Conservation (phyloP, 108 stramenopile species). For the Nitzschia putrida region DNA sequence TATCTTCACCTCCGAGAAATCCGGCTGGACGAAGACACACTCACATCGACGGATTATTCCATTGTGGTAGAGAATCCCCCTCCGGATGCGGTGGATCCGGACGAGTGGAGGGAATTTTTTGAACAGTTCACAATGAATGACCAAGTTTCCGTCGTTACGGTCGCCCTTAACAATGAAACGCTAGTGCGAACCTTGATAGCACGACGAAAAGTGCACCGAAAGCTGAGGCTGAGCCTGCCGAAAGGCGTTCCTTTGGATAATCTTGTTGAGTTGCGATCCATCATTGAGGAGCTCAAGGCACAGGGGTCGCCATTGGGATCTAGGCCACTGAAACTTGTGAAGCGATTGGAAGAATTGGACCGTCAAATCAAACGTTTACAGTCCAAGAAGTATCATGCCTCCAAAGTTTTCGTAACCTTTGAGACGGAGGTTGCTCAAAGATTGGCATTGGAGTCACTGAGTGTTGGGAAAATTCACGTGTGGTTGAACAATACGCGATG, state of each 20-base stretch:
- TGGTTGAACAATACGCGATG: conserved; percentile 4
- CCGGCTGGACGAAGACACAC: conserved; percentile 79
- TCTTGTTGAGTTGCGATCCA: conserved; percentile 58
- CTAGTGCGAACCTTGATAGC: conserved; percentile 69
- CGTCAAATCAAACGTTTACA: conserved; percentile 65
- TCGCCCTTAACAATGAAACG: conserved; percentile 83
- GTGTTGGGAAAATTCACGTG: conserved; percentile 58
- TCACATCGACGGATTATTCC: conserved; percentile 92
- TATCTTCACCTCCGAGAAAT: not conserved
- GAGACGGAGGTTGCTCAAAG: conserved; percentile 83
- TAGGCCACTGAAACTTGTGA: conserved; percentile 56
- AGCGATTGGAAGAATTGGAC: conserved; percentile 27
- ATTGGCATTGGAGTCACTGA: conserved; percentile 59
- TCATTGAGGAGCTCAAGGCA: conserved; percentile 56
- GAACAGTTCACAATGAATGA: conserved; percentile 54
- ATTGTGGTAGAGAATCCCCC: conserved; percentile 77
- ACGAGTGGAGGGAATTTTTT: conserved; percentile 86
- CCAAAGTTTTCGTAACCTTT: conserved; percentile 84
- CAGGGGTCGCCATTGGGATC: conserved; percentile 40
- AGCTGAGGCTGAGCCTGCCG: conserved; percentile 60
- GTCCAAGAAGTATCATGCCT: conserved; percentile 69
- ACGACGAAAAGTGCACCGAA: conserved; percentile 61
- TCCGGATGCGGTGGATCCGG: conserved; percentile 78
- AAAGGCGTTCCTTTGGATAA: conserved; percentile 48
- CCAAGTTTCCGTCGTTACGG: conserved; percentile 73